Percentiles rank a stretch among this genome's conserved stretches.
Conservation (phyloP, 345 rosid species). For the Camelina neglecta region DNA sequence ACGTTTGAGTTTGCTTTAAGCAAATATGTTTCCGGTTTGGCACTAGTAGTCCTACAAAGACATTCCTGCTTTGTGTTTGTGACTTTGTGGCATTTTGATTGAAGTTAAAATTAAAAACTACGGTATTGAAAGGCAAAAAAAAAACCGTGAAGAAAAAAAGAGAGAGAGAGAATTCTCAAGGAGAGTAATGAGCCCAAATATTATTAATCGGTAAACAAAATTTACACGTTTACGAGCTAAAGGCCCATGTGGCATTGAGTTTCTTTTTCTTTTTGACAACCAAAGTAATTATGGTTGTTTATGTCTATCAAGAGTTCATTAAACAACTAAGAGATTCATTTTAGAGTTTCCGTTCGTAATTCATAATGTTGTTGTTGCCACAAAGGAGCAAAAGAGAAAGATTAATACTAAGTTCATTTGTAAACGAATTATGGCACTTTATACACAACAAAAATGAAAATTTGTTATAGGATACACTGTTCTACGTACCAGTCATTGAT, state of each 20-base stretch:
- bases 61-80: conserved; percentile 11
- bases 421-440: too few species aligned
- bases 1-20: conserved; percentile 25
- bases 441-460: not conserved
- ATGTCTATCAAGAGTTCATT: not conserved
- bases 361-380: too few species aligned
- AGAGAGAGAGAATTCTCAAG: not conserved
- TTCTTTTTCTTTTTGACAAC: not conserved
- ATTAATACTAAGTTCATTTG: too few species aligned
- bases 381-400: too few species aligned
- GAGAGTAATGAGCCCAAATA: not conserved
- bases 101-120: too few species aligned
- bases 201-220: not conserved
- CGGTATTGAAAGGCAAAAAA: not conserved
- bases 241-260: not conserved
- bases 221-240: not conserved
- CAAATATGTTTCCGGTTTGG: not conserved
- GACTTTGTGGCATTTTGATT: not conserved
- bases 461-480: not conserved
- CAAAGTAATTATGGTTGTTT: not conserved
- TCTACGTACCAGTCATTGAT: too few species aligned
- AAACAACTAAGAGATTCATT: not conserved
- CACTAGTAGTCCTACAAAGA: not conserved
- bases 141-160: not conserved
- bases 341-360: too few species aligned